Evolutionary conservation across 352 stramenopile genomes (phyloP), one percentile per base, ranked within the genome.

Genomic region (Globisporangium parvum): DNA sequence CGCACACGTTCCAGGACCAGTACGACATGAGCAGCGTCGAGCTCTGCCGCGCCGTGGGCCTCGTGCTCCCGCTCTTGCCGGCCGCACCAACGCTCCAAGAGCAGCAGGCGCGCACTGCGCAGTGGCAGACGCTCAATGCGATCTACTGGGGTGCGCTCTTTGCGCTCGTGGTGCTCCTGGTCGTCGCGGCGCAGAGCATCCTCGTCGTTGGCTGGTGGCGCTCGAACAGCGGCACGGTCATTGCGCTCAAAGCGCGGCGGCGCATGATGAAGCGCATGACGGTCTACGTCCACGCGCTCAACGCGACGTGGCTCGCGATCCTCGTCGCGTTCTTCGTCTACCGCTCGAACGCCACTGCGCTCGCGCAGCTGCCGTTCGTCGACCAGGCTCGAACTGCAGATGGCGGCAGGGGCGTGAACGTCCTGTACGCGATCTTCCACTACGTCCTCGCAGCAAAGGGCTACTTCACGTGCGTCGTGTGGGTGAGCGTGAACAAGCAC

Each of bases 241-340:
- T 88, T 47, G 80, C 77, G 12, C 66, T 88, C 11, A 85, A 85
- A 53, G 80, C 77, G 17, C 66, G 80, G 5, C 72, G 77, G 11
- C 77, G 76, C 12, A 79, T 88, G 53, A 86, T 90, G 77, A 87
- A 83, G 59, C 80, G 77, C 53, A 88, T 88, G 77, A 69, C 74
- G 3, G 69, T 82, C 21, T 88, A 87, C 57, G 80, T 88, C 0
- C 80, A 87, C 60, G 79, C 77, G 33, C 67, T 88, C 23, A 87
- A 85, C 42, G 74, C 63, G 0, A 81, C 75, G 37, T 90, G 80
- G 80, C 60, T 90, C 10, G 61, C 83, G 1, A 53, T 88, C 3
- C 57, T 90, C 11, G 70, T 84, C 18, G 58, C 75, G 2, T 88
- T 83, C 59, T 87, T 87, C 60, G 47, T 72, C 33, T 90, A 88